Conservation (phyloP, 805 yeast genomes). For the Schwanniomyces polymorphus region DNA sequence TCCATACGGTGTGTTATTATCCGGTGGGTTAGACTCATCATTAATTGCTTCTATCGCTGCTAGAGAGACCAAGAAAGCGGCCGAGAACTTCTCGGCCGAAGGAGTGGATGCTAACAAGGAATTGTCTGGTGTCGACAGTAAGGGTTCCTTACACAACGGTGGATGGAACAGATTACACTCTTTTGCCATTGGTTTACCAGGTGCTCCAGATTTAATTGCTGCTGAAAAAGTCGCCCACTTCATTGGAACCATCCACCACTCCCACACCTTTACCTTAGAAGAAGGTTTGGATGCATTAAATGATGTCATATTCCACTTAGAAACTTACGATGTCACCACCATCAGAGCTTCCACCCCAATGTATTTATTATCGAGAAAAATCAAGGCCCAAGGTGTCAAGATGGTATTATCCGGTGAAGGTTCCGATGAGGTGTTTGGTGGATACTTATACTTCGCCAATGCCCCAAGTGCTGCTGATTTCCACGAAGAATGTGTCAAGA, state of each 20-base stretch:
- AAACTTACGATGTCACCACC: conserved; percentile 97
- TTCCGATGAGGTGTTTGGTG: conserved; percentile 98
- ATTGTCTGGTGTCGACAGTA: conserved; percentile 89
- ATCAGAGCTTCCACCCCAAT: conserved; percentile 99
- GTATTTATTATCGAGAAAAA: conserved; percentile 93
- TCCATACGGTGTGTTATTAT: conserved; percentile 94
- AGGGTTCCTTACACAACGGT: conserved; percentile 79
- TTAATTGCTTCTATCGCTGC: conserved; percentile 97
- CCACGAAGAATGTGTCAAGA: conserved; percentile 92
- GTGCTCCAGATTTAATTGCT: conserved; percentile 96
- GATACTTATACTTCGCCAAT: conserved; percentile 93
- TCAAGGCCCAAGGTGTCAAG: conserved; percentile 99
- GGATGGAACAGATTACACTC: conserved; percentile 86
- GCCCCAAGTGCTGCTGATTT: conserved; percentile 93
- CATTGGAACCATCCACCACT: conserved; percentile 96
- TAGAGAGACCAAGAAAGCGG: conserved; percentile 85
- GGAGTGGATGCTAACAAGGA: conserved; percentile 65
- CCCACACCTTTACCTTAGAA: conserved; percentile 93
- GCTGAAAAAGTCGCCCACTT: conserved; percentile 95
- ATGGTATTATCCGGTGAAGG: conserved; percentile 99
- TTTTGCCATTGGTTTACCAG: conserved; percentile 94
- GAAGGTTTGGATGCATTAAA: conserved; percentile 95
- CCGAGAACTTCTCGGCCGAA: conserved; percentile 38
- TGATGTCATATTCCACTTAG: conserved; percentile 94
- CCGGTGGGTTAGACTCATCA: conserved; percentile 97